Percentiles rank a stretch among this genome's conserved stretches.
Conservation (phyloP, 2,329 filamentous ascomycete species). For the Phialophora verrucosa region DNA sequence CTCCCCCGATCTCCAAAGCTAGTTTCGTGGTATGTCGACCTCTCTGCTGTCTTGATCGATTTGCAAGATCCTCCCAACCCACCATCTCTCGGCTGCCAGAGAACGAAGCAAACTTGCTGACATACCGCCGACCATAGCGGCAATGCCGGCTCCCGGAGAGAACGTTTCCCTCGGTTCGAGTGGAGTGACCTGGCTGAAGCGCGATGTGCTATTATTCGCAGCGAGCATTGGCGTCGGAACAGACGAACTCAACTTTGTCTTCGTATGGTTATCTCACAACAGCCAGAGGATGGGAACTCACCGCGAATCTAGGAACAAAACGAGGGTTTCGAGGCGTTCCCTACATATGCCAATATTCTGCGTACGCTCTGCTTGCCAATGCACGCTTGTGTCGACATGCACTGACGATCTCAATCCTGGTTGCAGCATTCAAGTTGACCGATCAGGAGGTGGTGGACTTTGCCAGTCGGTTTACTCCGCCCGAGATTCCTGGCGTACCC, state of each 20-base stretch:
- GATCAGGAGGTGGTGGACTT: conserved; percentile 55
- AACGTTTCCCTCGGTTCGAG: background rate
- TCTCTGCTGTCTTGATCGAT: background rate
- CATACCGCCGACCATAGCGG: background rate
- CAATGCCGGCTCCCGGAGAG: conserved; percentile 1
- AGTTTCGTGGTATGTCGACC: background rate
- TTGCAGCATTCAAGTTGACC: conserved; percentile 51
- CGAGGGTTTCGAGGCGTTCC: conserved; percentile 53
- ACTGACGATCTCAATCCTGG: background rate
- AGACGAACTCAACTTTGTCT: conserved; percentile 53
- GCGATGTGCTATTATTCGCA: conserved; percentile 53
- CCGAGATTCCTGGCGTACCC: conserved; percentile 49
- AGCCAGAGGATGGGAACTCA: background rate
- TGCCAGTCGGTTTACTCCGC: conserved; percentile 44
- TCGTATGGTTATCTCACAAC: conserved; percentile 36
- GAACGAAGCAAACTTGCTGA: background rate
- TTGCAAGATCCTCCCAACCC: background rate
- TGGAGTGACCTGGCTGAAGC: conserved; percentile 25
- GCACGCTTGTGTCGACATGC: background rate
- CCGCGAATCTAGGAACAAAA: conserved; percentile 46
- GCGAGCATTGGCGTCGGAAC: conserved; percentile 48
- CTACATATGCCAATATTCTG: conserved; percentile 52
- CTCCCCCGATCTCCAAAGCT: background rate
- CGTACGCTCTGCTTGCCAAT: conserved; percentile 8
- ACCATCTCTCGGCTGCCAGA: background rate